phyloP scores from a whole-genome alignment of 2,329 filamentous ascomycete species.

The Curvularia sp. region DNA sequence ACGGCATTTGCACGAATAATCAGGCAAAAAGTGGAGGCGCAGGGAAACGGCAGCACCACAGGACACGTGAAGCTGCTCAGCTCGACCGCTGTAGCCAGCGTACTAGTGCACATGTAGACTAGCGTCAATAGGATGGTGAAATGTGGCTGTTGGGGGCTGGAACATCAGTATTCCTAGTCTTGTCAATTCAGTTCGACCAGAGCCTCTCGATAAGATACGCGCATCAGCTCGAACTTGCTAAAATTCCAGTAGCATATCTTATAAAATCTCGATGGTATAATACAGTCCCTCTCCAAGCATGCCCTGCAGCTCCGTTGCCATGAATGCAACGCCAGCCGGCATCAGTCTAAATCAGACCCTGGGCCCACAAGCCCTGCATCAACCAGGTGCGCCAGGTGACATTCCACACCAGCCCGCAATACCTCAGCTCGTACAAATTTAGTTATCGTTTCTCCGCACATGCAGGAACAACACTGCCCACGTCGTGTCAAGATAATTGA shows the following conservation, averaged over 20 bases:
- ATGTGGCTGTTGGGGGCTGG: slow-evolving; percentile 5
- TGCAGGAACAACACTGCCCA: background rate
- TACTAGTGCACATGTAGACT: background rate
- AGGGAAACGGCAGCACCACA: background rate
- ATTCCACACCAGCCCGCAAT: background rate
- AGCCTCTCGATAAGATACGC: background rate
- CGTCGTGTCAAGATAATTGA: too few species aligned
- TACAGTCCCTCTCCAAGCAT: background rate
- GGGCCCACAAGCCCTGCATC: background rate
- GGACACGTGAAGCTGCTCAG: background rate
- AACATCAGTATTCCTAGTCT: background rate
- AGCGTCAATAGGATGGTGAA: background rate
- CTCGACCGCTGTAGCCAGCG: background rate
- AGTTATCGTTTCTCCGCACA: background rate
- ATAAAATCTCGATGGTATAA: background rate
- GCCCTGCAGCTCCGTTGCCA: background rate
- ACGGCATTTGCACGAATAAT: background rate
- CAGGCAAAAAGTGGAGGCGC: slow-evolving; percentile 1
- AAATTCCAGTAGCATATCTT: background rate
- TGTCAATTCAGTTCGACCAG: background rate
- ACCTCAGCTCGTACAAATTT: slow-evolving; percentile 3
- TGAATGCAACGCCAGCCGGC: background rate
- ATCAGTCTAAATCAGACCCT: background rate
- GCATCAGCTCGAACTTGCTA: background rate
- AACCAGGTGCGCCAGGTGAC: background rate